These are phyloP conservation scores for Debaryomyces coudertii DNA, from an alignment of 1,139 yeast species.

Conservation along the genomic window DNA sequence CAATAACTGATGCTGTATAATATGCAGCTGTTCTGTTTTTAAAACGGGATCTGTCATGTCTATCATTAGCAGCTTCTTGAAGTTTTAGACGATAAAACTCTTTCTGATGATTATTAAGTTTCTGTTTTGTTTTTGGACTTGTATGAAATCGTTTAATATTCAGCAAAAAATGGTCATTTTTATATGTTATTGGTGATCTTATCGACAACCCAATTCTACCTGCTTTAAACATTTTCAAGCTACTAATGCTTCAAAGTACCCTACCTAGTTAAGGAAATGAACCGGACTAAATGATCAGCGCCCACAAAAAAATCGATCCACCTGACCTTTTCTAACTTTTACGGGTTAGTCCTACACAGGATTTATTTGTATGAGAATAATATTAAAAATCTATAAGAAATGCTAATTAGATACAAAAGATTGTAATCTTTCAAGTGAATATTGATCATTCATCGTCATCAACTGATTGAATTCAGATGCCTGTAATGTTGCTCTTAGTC, in stretches of 20 bases:
- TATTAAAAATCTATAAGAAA: not conserved
- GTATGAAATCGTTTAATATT: slow-evolving; percentile 2
- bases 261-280: not conserved
- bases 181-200: not conserved
- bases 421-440: slow-evolving; percentile 37
- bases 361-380: not conserved
- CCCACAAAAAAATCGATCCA: not conserved
- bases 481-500: slow-evolving; percentile 24
- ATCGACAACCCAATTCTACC: slow-evolving; percentile 1
- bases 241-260: not conserved
- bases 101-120: not conserved
- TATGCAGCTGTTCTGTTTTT: slow-evolving; percentile 60
- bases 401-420: slow-evolving; percentile 7
- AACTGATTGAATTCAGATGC: slow-evolving; percentile 31
- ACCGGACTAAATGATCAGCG: not conserved
- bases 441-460: slow-evolving; percentile 33
- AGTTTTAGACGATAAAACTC: slow-evolving; percentile 7
- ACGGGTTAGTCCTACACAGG: not conserved
- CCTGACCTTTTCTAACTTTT: not conserved
- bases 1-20: slow-evolving; percentile 71
- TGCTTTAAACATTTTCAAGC: slow-evolving; percentile 1
- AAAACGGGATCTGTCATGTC: slow-evolving; percentile 35
- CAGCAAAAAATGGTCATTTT: not conserved
- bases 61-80: slow-evolving; percentile 17
- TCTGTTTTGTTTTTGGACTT: not conserved